These are phyloP conservation scores for Ogataea degrootiae DNA, from an alignment of 805 yeast genomes.

Conservation along the genomic window DNA sequence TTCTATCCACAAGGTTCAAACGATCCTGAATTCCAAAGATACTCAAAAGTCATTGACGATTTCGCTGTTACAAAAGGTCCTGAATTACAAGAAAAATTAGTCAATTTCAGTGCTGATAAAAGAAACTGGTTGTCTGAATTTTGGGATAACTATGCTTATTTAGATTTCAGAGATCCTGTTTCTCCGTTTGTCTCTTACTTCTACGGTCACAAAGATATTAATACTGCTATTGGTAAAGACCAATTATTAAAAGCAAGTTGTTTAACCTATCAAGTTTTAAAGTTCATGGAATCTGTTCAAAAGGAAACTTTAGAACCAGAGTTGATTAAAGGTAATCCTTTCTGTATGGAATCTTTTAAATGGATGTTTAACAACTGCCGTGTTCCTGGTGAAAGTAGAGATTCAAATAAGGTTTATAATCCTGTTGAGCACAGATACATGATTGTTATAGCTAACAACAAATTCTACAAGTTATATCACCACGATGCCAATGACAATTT, in stretches of 20 bases:
- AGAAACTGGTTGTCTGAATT: constrained; percentile 88
- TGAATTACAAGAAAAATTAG: constrained; percentile 69
- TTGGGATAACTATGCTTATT: constrained; percentile 94
- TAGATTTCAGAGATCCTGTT: constrained; percentile 90
- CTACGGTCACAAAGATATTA: constrained; percentile 73
- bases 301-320: constrained; percentile 77
- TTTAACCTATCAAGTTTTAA: constrained; percentile 58
- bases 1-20: constrained; percentile 49
- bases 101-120: constrained; percentile 45
- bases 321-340: constrained; percentile 66
- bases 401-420: constrained; percentile 47
- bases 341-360: constrained; percentile 90
- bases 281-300: constrained; percentile 64
- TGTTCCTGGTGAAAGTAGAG: constrained; percentile 64
- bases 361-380: constrained; percentile 89
- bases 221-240: constrained; percentile 49
- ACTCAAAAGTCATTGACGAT: constrained; percentile 58
- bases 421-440: constrained; percentile 57
- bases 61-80: constrained; percentile 58
- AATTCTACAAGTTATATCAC: constrained; percentile 73
- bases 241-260: constrained; percentile 75
- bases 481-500: constrained; percentile 43
- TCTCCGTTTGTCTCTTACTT: constrained; percentile 92
- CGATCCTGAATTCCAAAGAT: constrained; percentile 27
- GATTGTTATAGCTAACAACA: constrained; percentile 67